Base-by-base conservation (phyloP, 1,284 basidiomycete genomes). In the Rhodotorula sp. region DNA sequence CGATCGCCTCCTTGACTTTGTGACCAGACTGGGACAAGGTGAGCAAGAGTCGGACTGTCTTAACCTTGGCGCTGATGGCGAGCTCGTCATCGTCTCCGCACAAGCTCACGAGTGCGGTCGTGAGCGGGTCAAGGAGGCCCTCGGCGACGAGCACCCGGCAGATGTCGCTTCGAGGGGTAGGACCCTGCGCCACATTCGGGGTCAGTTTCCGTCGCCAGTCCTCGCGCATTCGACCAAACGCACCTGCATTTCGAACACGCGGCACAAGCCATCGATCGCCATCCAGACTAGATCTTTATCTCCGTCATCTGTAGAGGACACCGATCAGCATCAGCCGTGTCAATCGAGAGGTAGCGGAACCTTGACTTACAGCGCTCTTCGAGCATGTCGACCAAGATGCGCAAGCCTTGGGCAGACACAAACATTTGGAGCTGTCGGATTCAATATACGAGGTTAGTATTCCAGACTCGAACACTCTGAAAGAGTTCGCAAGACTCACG, bases 101-200 rank as follows among this genome's bases (percentile, higher is more conserved):
- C 66, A 97, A 91, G 75, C 91, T 91, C 64, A 95, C 83, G 53
- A 99, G 81, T 0, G 95, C 94, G 0, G 90, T 89, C 0, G 94
- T 93, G 2, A 99, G 82, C 0, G 95, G 95, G 75, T 97, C 95
- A 49, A 97, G 84, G 8, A 98, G 84, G 24, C 95, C 95, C 81
- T 97, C 95, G 33, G 93, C 87, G 45, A 96, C 93, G 82, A 98
- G 95, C 91, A 98, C 96, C 24, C 95, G 87, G 79, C 95, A 98
- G 79, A 98, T 97, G 81, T 98, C 95, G 79, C 95, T 97, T 78
- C 96, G 92, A 14, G 94, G 95, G 14, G 94, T 96, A 2, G 95
- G 92, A 62, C 91, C 93, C 81, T 95, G 88, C n/a, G 18, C 51
- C 56, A 37, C 15, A n/a, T 2, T 17, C 10, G 22, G 33, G 44